These are phyloP conservation scores for Triglochin maritima DNA, from an alignment of 106 monocot species.

Conservation along the genomic window DNA sequence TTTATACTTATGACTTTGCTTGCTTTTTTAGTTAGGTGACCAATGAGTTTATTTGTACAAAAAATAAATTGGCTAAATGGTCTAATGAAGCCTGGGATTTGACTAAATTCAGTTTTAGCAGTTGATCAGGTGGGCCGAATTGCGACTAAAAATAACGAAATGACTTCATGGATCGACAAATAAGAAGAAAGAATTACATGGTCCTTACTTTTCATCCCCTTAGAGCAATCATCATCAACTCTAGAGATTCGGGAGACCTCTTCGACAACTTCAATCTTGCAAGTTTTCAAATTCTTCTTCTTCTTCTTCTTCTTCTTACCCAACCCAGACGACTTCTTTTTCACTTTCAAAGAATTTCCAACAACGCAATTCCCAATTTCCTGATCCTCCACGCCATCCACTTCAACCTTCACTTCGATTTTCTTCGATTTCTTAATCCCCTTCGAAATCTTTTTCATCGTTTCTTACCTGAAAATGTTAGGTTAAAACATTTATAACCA, in stretches of 20 bases:
- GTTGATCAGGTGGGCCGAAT: neutral
- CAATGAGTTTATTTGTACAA: neutral
- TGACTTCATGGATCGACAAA: no score
- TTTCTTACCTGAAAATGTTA: no score
- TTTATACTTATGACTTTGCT: neutral
- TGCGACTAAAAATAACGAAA: neutral
- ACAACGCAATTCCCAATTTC: neutral
- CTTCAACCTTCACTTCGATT: no score
- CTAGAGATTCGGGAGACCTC: slow-evolving; percentile 6
- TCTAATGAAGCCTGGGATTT: slow-evolving; percentile 17
- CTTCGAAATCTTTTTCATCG: no score
- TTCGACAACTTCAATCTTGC: neutral
- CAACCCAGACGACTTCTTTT: neutral
- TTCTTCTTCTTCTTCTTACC: neutral
- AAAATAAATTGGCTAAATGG: neutral
- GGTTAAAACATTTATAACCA: no score
- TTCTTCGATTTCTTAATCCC: no score
- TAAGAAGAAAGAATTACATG: slow-evolving; percentile 2
- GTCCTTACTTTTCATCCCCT: slow-evolving; percentile 19
- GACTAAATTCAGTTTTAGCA: neutral
- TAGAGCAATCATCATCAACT: slow-evolving; percentile 9
- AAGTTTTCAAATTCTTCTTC: neutral
- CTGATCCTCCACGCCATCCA: no score
- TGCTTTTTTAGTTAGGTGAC: neutral
- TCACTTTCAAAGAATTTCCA: neutral